A percentile compares a stretch with the other conserved stretches of the same genome.
phyloP scores from a whole-genome alignment of 805 yeast species.

The Tetrapisispora namnaoensis region DNA sequence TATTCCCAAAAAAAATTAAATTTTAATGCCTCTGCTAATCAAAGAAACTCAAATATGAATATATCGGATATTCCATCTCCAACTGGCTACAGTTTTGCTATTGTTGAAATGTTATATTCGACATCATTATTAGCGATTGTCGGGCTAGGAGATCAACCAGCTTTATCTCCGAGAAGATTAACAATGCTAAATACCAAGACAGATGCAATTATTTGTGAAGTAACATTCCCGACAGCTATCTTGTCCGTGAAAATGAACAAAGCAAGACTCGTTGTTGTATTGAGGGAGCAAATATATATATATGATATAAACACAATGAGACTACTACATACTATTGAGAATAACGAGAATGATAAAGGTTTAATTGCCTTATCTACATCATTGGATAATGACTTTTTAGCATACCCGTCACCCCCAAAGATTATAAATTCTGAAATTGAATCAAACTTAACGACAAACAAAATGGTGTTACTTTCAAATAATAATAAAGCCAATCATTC shows the following conservation, averaged over 20 bases:
- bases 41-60: background rate
- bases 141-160: constrained; percentile 60
- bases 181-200: constrained; percentile 73
- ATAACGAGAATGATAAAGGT: constrained; percentile 41
- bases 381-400: constrained; percentile 43
- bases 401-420: constrained; percentile 72
- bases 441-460: constrained; percentile 24
- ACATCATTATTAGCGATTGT: constrained; percentile 64
- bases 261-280: constrained; percentile 49
- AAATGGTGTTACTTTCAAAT: constrained; percentile 7
- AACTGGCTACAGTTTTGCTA: constrained; percentile 46
- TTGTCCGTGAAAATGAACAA: constrained; percentile 55
- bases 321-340: constrained; percentile 46
- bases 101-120: constrained; percentile 68
- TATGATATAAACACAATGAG: constrained; percentile 67
- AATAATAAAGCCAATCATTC: constrained; percentile 4
- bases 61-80: background rate
- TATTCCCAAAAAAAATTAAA: constrained; percentile 26
- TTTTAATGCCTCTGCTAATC: background rate
- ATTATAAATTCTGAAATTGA: constrained; percentile 30
- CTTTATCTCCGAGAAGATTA: constrained; percentile 69
- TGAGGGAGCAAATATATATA: constrained; percentile 56
- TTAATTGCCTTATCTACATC: constrained; percentile 52
- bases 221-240: constrained; percentile 56
- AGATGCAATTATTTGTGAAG: constrained; percentile 52